phyloP scores from a whole-genome alignment of 306 rosid species.

The Ziziphus jujuba region DNA sequence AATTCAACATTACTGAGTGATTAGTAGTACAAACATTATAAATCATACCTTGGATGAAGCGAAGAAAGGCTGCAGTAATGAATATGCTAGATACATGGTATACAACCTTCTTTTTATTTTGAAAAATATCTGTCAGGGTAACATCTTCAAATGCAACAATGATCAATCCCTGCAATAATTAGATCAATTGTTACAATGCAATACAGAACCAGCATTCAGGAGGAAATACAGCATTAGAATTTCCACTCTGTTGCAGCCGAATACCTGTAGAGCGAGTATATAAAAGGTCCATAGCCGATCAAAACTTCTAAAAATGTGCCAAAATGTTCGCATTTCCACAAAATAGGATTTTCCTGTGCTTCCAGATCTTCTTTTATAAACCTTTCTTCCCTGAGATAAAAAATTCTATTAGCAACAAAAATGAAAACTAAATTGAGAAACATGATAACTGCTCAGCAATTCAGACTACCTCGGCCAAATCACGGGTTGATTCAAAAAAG shows the following conservation, averaged over 20 bases:
- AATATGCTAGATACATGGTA: constrained; percentile 75
- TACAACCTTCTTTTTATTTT: constrained; percentile 48
- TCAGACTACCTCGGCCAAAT: constrained; percentile 48
- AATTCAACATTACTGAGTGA: not conserved
- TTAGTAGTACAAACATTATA: not conserved
- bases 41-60: constrained; percentile 73
- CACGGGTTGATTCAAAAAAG: constrained; percentile 83
- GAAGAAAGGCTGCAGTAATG: constrained; percentile 92
- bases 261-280: constrained; percentile 82
- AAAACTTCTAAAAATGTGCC: constrained; percentile 88
- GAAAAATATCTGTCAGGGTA: constrained; percentile 54
- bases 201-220: constrained; percentile 18
- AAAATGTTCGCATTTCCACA: constrained; percentile 82
- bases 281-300: constrained; percentile 98
- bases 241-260: constrained; percentile 28
- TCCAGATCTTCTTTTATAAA: constrained; percentile 47
- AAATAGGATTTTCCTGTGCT: constrained; percentile 82
- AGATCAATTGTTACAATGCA: constrained; percentile 17
- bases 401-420: constrained; percentile 19
- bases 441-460: constrained; percentile 9
- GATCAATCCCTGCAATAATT: constrained; percentile 56
- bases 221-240: constrained; percentile 5
- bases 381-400: constrained; percentile 69
- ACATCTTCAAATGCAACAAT: constrained; percentile 70
- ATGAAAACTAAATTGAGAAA: constrained; percentile 12